Conservation (phyloP, 2,329 filamentous ascomycete species). For the Dactylellina parvicollis region DNA sequence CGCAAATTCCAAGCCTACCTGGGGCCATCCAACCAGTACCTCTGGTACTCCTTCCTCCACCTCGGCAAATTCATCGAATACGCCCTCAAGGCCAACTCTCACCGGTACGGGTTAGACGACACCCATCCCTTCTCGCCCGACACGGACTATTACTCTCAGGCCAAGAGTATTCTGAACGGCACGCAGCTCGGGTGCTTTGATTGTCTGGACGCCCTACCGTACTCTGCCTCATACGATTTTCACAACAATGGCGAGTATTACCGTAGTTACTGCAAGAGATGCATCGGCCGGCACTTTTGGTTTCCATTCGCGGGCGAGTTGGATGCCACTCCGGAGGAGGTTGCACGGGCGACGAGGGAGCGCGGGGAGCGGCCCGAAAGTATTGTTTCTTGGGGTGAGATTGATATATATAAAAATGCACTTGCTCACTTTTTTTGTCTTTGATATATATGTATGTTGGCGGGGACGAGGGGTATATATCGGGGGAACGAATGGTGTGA, state of each 20-base stretch:
- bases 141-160: neutral
- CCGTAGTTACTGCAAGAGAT: neutral
- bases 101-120: too few species aligned
- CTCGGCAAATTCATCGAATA: neutral
- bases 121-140: neutral
- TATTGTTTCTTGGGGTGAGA: too few species aligned
- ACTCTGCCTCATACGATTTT: neutral
- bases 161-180: neutral
- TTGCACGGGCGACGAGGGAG: neutral
- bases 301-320: neutral
- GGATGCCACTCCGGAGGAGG: neutral
- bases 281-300: neutral
- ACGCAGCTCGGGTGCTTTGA: neutral
- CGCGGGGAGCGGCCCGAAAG: too few species aligned
- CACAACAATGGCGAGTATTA: neutral
- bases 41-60: slow-evolving; percentile 6
- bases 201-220: neutral
- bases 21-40: neutral
- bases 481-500: too few species aligned
- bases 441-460: too few species aligned
- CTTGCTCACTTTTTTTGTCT: too few species aligned
- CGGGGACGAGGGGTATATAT: too few species aligned
- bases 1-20: neutral
- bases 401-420: too few species aligned
- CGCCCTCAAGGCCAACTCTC: neutral